Base-by-base conservation (phyloP, 1,284 basidiomycete genomes). In the Volvariella surrecta region DNA sequence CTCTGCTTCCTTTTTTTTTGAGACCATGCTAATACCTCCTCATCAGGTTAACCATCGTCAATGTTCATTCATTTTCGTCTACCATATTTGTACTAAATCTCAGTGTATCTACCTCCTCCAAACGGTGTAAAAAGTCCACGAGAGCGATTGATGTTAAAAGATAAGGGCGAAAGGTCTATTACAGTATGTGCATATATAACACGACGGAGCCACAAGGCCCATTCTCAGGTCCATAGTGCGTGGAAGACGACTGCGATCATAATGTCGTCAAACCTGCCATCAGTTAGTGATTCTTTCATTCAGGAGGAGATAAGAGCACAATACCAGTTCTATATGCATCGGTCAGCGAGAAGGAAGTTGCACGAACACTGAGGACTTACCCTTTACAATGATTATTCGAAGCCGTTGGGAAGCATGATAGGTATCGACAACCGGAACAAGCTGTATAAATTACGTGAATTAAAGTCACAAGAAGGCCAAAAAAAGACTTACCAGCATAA, bases 341-440 rank as follows among this genome's bases (percentile, higher is more conserved):
- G n/a, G n/a, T n/a, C n/a, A n/a, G 52, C 52, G 21, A 46, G 6
- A 20, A 39, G 9, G 13, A 34, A 48, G 24, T 13, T 7, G 37
- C 20, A 28, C 40, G 24, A 31, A 9, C 30, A 15, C 9, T 31
- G n/a, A n/a, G 30, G 30, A 58, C 70, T 42, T 49, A 75, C 74
- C 88, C 90, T 67, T 82, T 66, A 55, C 89, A 93, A 48, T 82
- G 67, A 52, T 89, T 79, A 55, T 94, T 94, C 1, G 76, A 64
- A 31, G 67, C 63, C 3, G 82, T 84, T 1, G 92, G 91, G 58
- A 91, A 81, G 54, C 92, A 95, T 1, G 86, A 90, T 2, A 95
- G 62, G 61, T 90, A 95, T 42, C 90, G 76, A 58, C 95, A 98
- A 63, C 93, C 89, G 39, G 79, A 72, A 59, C 94, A 97, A 16